Evolutionary conservation across 108 stramenopile genomes (phyloP).

Genomic region (Nannochloropsis granulata): DNA sequence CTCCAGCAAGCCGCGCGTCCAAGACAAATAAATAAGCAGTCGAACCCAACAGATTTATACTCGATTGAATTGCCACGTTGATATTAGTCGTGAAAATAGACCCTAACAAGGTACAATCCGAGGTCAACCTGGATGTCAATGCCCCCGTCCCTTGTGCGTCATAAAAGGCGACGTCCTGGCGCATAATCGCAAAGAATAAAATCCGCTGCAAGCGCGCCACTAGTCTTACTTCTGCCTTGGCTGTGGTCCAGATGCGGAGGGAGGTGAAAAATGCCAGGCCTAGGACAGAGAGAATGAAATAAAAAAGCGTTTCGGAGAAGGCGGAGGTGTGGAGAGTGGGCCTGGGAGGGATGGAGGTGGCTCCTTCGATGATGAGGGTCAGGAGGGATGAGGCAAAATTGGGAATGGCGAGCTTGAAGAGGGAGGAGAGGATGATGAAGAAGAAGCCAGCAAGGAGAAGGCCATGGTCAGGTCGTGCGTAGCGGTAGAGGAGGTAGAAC

Average conservation of each 20-base stretch:
- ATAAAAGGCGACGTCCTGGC: background rate
- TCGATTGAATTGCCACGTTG: background rate
- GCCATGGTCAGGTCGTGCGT: background rate
- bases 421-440: background rate
- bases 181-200: background rate
- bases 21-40: background rate
- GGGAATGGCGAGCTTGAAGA: background rate
- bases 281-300: background rate
- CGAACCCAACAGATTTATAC: background rate
- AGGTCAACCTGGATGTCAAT: background rate
- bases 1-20: background rate
- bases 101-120: background rate
- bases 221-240: constrained; percentile 1
- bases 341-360: background rate
- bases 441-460: background rate
- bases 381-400: background rate
- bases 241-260: background rate
- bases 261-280: background rate
- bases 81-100: background rate
- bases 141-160: background rate
- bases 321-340: background rate
- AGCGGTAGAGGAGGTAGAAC: background rate
- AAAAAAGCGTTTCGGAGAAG: background rate
- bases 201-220: background rate
- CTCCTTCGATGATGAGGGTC: background rate